Conservation (phyloP, 768 basidiomycete genomes). For the Calocera viscosa region DNA sequence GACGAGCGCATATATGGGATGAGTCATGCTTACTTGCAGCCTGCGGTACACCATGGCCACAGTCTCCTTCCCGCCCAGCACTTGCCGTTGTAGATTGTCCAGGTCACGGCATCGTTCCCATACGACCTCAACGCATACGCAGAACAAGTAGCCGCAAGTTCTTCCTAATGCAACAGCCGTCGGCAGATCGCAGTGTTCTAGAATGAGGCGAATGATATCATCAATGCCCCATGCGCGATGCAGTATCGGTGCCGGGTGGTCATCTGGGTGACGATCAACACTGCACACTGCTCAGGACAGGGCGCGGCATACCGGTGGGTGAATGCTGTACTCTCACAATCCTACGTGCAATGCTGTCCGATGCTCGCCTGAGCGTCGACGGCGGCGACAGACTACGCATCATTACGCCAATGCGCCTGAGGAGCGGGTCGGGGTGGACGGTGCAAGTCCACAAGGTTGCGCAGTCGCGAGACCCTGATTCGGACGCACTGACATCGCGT, state of each 20-base stretch:
- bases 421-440: not conserved
- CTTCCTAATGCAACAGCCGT: not conserved
- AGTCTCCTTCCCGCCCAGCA: not conserved
- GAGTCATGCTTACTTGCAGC: not conserved
- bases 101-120: not conserved
- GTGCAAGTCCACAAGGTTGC: not conserved
- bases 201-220: conserved; percentile 1
- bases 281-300: not conserved
- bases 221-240: conserved; percentile 6
- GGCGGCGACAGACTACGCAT: not conserved
- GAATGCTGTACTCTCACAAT: not conserved
- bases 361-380: not conserved
- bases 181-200: not conserved
- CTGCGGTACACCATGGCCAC: not conserved
- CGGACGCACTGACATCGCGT: too few species aligned
- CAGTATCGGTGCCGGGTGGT: not conserved
- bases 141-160: not conserved
- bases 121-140: not conserved
- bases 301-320: not conserved
- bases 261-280: not conserved
- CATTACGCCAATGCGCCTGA: not conserved
- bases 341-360: not conserved
- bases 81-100: not conserved
- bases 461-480: not conserved
- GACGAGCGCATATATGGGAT: not conserved